Percentiles rank a stretch among this genome's conserved stretches.
Conservation (phyloP, 306 rosid genomes). For the Betula pendula region DNA sequence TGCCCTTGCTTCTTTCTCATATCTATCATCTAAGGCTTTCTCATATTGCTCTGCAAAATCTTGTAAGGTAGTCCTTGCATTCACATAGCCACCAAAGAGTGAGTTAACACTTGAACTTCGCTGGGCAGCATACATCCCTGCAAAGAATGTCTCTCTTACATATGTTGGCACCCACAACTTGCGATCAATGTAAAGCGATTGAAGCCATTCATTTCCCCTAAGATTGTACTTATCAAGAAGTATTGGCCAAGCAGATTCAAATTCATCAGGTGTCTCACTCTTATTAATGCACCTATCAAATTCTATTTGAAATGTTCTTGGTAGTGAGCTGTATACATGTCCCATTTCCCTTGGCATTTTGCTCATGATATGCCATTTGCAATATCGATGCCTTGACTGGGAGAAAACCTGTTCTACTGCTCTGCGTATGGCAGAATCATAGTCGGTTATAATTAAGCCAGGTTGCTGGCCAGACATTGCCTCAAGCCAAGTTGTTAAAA, state of each 20-base stretch:
- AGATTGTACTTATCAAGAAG: slow-evolving; percentile 29
- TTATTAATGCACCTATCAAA: slow-evolving; percentile 16
- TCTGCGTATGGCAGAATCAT: slow-evolving; percentile 10
- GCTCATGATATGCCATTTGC: slow-evolving; percentile 29
- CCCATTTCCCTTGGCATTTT: slow-evolving; percentile 27
- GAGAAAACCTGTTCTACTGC: slow-evolving; percentile 19
- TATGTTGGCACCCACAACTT: slow-evolving; percentile 23
- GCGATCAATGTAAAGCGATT: slow-evolving; percentile 22
- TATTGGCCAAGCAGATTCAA: slow-evolving; percentile 28
- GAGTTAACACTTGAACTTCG: slow-evolving; percentile 7
- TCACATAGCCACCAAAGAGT: slow-evolving; percentile 28
- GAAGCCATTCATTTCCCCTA: slow-evolving; percentile 32
- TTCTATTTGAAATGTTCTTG: slow-evolving; percentile 27
- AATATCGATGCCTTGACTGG: slow-evolving; percentile 17
- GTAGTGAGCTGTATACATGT: slow-evolving; percentile 10
- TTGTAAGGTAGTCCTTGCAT: slow-evolving; percentile 25
- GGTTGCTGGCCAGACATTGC: slow-evolving; percentile 28
- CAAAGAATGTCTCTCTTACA: slow-evolving; percentile 18
- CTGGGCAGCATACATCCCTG: slow-evolving; percentile 21
- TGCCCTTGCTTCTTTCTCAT: slow-evolving; percentile 31
- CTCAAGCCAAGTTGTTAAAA: slow-evolving; percentile 24
- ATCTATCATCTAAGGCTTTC: slow-evolving; percentile 18
- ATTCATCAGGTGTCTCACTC: slow-evolving; percentile 22
- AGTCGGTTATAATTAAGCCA: slow-evolving; percentile 20
- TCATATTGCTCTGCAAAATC: slow-evolving; percentile 25